phyloP scores from a whole-genome alignment of 345 rosid genomes.

The Corchorus olitorius region DNA sequence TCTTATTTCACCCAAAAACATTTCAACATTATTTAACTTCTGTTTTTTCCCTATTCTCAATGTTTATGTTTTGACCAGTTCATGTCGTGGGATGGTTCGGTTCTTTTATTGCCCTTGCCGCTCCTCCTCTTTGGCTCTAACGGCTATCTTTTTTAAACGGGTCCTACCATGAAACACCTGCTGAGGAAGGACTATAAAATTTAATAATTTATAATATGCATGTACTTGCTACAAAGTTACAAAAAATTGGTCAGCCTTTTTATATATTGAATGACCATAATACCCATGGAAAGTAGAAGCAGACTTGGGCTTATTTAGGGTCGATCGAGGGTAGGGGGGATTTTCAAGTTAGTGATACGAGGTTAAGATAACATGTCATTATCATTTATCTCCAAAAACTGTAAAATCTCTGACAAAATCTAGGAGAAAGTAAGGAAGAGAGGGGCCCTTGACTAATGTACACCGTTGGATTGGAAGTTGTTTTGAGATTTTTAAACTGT shows the following conservation, averaged over 20 bases:
- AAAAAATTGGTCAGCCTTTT: neutral
- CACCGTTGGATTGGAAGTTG: neutral
- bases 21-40: neutral
- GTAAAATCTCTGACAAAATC: neutral
- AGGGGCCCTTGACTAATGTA: neutral
- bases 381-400: neutral
- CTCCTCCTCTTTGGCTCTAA: conserved; percentile 20
- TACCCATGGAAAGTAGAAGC: neutral
- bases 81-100: conserved; percentile 8
- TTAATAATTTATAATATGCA: too few relatives aligned
- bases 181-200: neutral
- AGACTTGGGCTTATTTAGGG: too few relatives aligned
- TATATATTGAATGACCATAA: neutral
- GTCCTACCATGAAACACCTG: neutral
- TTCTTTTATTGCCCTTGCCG: conserved; percentile 26
- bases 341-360: neutral
- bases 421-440: neutral
- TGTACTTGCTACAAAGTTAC: neutral
- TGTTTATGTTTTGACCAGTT: conserved; percentile 18
- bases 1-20: neutral
- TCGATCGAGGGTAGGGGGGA: neutral
- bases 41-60: neutral
- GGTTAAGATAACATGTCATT: neutral
- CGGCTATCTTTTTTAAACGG: conserved; percentile 28
- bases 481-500: neutral